Conservation (phyloP, 192 early-diverging fungal species). For the Phycomyces blakesleeanus region DNA sequence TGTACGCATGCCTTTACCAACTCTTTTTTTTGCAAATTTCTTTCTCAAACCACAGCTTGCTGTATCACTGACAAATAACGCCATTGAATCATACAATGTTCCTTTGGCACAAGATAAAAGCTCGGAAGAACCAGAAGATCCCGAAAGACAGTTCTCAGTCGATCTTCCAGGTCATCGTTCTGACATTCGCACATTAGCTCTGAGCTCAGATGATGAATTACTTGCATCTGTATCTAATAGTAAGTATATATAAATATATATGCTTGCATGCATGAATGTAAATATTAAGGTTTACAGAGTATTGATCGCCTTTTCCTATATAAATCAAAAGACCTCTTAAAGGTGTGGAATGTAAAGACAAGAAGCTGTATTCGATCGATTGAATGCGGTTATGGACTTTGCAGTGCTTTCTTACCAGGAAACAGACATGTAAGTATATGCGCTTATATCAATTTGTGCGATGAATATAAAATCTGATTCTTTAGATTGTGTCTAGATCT, state of each 20-base stretch:
- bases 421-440: slow-evolving; percentile 61
- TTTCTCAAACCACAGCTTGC: slow-evolving; percentile 68
- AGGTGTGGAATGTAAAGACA: slow-evolving; percentile 88
- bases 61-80: slow-evolving; percentile 78
- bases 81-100: slow-evolving; percentile 73
- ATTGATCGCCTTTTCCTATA: too few relatives aligned
- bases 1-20: slow-evolving; percentile 3
- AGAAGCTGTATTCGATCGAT: slow-evolving; percentile 84
- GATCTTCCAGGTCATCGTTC: slow-evolving; percentile 87
- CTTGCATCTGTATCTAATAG: slow-evolving; percentile 83
- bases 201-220: slow-evolving; percentile 86
- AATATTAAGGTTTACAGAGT: too few relatives aligned
- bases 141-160: slow-evolving; percentile 62
- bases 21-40: background rate
- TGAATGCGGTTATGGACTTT: slow-evolving; percentile 89
- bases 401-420: slow-evolving; percentile 89
- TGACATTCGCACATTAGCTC: slow-evolving; percentile 85
- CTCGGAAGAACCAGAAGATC: slow-evolving; percentile 64
- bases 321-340: slow-evolving; percentile 66
- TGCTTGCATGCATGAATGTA: too few relatives aligned
- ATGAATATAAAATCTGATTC: too few relatives aligned
- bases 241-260: slow-evolving; percentile 28
- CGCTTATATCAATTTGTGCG: background rate
- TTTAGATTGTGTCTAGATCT: slow-evolving; percentile 40
- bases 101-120: slow-evolving; percentile 54